Evolutionary conservation across 805 yeast species (phyloP).

Genomic region (Maudiozyma saulgeensis): DNA sequence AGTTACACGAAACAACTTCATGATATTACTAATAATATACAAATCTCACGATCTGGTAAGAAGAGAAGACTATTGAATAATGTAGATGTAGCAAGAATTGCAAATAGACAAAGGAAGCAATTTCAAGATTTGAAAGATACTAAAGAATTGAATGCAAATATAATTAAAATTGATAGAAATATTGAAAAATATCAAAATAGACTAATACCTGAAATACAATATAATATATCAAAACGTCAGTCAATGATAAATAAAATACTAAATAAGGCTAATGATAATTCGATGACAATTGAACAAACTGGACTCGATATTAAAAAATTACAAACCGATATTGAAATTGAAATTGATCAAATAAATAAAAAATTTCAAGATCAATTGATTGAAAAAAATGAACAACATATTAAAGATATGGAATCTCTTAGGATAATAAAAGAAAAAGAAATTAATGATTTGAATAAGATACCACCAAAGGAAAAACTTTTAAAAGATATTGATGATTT

Average conservation of each 20-base stretch:
- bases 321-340: constrained; percentile 14
- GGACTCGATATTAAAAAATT: constrained; percentile 6
- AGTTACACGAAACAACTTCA: constrained; percentile 1
- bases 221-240: constrained; percentile 19
- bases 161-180: constrained; percentile 2
- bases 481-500: constrained; percentile 1
- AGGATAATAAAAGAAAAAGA: constrained; percentile 12
- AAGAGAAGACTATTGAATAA: constrained; percentile 3
- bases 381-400: background rate
- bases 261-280: constrained; percentile 10
- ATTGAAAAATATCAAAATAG: constrained; percentile 6
- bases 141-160: constrained; percentile 1
- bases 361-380: background rate
- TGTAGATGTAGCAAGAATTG: constrained; percentile 3
- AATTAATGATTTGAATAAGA: constrained; percentile 13
- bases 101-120: constrained; percentile 3
- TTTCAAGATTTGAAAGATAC: background rate
- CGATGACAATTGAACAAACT: background rate
- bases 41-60: background rate
- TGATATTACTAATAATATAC: constrained; percentile 5
- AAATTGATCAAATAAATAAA: constrained; percentile 3
- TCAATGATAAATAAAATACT: constrained; percentile 14
- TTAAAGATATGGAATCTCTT: constrained; percentile 19
- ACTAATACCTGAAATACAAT: constrained; percentile 21
- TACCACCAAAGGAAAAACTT: constrained; percentile 18